Percentiles rank a stretch among this genome's conserved stretches.
These are phyloP conservation scores for Diaporthe citri DNA, from an alignment of 2,329 filamentous ascomycete species.

Conservation along the genomic window DNA sequence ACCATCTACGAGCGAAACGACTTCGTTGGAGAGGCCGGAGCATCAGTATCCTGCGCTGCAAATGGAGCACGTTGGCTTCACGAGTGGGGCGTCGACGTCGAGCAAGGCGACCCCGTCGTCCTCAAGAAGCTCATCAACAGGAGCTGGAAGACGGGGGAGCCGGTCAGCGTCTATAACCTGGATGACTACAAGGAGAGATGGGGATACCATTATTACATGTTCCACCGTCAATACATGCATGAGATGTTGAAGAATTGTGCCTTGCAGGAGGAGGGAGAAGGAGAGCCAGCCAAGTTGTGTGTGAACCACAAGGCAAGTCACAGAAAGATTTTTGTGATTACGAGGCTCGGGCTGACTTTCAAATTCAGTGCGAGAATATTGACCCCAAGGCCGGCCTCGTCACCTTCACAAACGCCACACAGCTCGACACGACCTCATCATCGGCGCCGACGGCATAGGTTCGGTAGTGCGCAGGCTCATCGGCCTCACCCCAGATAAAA, in stretches of 20 bases:
- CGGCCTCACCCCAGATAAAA: conserved; percentile 72
- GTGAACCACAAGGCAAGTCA: conserved; percentile 67
- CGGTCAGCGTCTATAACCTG: conserved; percentile 73
- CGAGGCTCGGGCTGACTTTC: neutral
- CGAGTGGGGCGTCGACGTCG: conserved; percentile 75
- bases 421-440: conserved; percentile 68
- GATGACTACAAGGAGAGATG: conserved; percentile 74
- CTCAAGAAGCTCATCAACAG: conserved; percentile 76
- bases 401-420: conserved; percentile 63
- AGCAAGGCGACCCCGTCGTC: conserved; percentile 74
- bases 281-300: conserved; percentile 52
- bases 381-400: conserved; percentile 64
- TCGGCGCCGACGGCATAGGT: conserved; percentile 77
- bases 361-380: conserved; percentile 59
- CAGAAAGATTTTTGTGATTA: neutral
- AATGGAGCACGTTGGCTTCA: conserved; percentile 79
- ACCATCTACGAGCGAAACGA: conserved; percentile 76
- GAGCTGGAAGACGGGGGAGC: conserved; percentile 78
- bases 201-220: conserved; percentile 75
- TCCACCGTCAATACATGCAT: conserved; percentile 68
- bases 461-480: conserved; percentile 73
- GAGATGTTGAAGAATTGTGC: conserved; percentile 47
- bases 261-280: conserved; percentile 32
- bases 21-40: conserved; percentile 76
- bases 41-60: conserved; percentile 75